Evolutionary conservation across 2,329 filamentous ascomycete genomes (phyloP), one percentile per base, ranked within the genome.

Genomic region (Emergomyces africanus): DNA sequence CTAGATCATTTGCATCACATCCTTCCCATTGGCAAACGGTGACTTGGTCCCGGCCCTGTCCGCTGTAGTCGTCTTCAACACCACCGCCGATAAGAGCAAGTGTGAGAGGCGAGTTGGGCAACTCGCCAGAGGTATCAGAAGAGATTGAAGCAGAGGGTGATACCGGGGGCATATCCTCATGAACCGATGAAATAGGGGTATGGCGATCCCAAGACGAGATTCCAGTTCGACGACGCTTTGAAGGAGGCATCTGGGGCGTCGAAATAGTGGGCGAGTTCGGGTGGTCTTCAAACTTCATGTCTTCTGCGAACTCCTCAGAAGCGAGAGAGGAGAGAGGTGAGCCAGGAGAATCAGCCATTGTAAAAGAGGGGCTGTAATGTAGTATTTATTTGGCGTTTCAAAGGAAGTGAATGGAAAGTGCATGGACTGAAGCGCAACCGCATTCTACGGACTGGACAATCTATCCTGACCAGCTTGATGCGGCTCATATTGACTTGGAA

Each of bases 51-150:
- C 86, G 83, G 63, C 72, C 70, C 60, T 84, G 83, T 61, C 89
- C 87, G 63, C 88, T 87, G 65, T 90, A 88, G 61, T 89, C 86
- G 48, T 76, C 74, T 57, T 76, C 74, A 59, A 73, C 67, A 58
- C 67, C 70, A 59, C 69, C 71, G 2, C 75, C 75, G 56, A 75
- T 72, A 60, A 71, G 70, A 60, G 67, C 71, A 60, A 68, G 66
- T 42, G 44, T 83, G 76, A 69, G 87, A 70, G 76, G 88, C 1
- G 86, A 89, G 69, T 83, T 86, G 30, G 88, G 88, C 54, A 91
- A 83, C 60, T 90, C 90, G 71, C 90, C 90, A 39, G 89, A 91
- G 55, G 89, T 95, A 74, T 99, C 94, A 57, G 89, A 90, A 8
- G 90, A 96, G 61, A 97, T 86, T 58, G 90, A 88, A 57, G 83